Conservation (phyloP, 257 asterid genomes). For the Primulina huaijiensis region DNA sequence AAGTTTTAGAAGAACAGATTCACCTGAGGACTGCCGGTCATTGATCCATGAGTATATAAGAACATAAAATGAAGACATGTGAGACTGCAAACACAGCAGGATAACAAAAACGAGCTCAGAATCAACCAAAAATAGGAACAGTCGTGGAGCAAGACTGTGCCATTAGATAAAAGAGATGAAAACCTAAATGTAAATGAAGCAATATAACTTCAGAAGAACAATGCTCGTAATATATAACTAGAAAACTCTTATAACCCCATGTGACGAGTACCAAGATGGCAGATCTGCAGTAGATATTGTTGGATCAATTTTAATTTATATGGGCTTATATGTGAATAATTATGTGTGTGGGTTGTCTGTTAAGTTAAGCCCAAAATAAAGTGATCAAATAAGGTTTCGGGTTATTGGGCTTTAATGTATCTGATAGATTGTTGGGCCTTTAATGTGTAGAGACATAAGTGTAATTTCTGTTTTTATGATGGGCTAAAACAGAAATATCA, state of each 20-base stretch:
- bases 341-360: no score
- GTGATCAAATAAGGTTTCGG: no score
- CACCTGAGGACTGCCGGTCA: no score
- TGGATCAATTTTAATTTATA: no score
- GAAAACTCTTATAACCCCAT: conserved; percentile 32
- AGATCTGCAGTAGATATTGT: conserved; percentile 39
- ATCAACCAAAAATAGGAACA: conserved; percentile 23
- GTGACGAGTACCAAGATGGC: conserved; percentile 30
- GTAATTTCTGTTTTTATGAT: no score
- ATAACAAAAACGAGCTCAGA: conserved; percentile 19
- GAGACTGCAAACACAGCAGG: conserved; percentile 10
- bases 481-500: no score
- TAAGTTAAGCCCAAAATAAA: no score
- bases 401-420: no score
- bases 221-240: conserved; percentile 18
- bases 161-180: conserved; percentile 16
- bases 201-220: conserved; percentile 21
- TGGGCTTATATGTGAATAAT: no score
- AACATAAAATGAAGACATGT: neutral
- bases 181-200: conserved; percentile 29
- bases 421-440: no score
- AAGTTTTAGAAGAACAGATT: no score
- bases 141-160: conserved; percentile 37
- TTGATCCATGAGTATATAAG: neutral
- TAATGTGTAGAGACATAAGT: no score